Base-by-base conservation (phyloP, 2,329 filamentous ascomycete species). In the Byssoonygena ceratinophila region DNA sequence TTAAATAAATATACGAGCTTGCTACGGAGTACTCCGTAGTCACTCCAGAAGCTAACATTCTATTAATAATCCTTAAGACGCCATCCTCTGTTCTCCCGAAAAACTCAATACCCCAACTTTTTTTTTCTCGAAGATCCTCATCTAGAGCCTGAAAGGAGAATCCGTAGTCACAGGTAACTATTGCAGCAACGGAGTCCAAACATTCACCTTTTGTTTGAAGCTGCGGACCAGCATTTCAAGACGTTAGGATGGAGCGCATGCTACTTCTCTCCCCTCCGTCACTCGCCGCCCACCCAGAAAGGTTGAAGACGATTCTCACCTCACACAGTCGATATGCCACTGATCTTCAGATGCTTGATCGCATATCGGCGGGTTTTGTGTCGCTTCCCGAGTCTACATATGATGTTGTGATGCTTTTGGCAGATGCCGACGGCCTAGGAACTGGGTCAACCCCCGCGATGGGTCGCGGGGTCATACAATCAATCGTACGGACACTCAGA, bases 281-380 rank as follows among this genome's bases (percentile, higher is more conserved):
- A 22, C 80, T 97, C 62, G 84, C 92, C 59, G 81, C 87, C 52
- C 85, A 94, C 69, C 87, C 90, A 60, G 83, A 87, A 59, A 82
- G 82, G 62, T 77, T 97, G 59, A 79, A 81, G 58, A 73, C 75
- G 59, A 76, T 92, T 57, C 80, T 94, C 63, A 76, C 81, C 54
- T 74, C 81, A 53, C 82, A 87, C 72, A 82, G 92, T 68, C 84
- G 88, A 64, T 73, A 77, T 58, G 75, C 78, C 43, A 91, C 89
- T 57, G 92, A 98, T 66, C 77, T 98, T 50, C 92, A 97, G 70
- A 98, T 98, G 92, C 85, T 98, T 56, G 92, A 98, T 72, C 87
- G 92, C 48, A 79, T 98, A 37, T 82, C 86, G 1, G 80, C 86
- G 32, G 88, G 88, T 56, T 76, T 95, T 34, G 87, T 92, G 53